Evolutionary conservation across 345 rosid species (phyloP).

Genomic region (Populus pruinosa): DNA sequence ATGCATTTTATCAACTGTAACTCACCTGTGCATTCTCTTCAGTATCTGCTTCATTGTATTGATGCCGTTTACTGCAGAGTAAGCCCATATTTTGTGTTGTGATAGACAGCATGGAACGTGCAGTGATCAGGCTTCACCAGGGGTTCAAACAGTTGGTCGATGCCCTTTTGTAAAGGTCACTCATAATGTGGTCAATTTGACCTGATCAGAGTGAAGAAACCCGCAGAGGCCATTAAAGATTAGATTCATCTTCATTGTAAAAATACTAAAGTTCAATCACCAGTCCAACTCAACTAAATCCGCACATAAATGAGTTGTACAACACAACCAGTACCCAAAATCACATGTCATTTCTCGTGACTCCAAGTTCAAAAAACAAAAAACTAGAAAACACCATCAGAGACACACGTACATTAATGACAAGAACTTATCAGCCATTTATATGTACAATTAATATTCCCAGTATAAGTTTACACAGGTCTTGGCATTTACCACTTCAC

Average conservation of each 20-base stretch:
- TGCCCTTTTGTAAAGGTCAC: conserved; percentile 17
- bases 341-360: conserved; percentile 15
- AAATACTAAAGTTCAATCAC: conserved; percentile 1
- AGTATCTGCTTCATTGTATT: conserved; percentile 55
- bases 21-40: conserved; percentile 84
- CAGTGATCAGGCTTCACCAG: conserved; percentile 28
- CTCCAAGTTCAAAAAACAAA: background rate
- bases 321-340: background rate
- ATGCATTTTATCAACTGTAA: conserved; percentile 4
- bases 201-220: conserved; percentile 21
- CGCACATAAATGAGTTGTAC: background rate
- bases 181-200: conserved; percentile 19
- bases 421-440: conserved; percentile 6
- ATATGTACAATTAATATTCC: conserved; percentile 11
- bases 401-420: conserved; percentile 8
- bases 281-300: background rate
- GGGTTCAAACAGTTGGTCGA: conserved; percentile 17
- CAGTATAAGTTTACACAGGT: background rate
- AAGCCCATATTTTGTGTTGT: conserved; percentile 57
- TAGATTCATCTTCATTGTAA: conserved; percentile 7
- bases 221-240: background rate
- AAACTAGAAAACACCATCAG: background rate
- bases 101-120: conserved; percentile 46
- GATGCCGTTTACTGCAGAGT: conserved; percentile 77
- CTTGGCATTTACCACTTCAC: conserved; percentile 3